These are phyloP conservation scores for Silene latifolia DNA, from an alignment of 148 eudicot species.

Conservation along the genomic window DNA sequence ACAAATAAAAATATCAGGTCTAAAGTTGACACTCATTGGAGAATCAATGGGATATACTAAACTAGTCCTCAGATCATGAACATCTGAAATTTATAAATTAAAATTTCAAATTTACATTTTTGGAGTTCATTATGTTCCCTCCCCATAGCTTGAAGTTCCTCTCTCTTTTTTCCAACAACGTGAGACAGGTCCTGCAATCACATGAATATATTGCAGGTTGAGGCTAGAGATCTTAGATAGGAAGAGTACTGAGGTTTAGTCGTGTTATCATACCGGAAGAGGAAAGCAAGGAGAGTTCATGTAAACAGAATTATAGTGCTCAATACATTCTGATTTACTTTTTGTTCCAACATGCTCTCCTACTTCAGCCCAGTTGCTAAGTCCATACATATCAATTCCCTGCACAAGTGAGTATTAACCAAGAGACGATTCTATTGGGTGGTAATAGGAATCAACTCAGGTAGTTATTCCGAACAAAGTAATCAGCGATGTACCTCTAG, in stretches of 20 bases:
- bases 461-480: neutral
- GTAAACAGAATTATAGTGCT: constrained; percentile 65
- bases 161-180: constrained; percentile 88
- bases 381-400: constrained; percentile 94
- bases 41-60: neutral
- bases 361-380: constrained; percentile 83
- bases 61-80: constrained; percentile 4
- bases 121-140: constrained; percentile 58
- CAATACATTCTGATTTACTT: constrained; percentile 77
- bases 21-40: neutral
- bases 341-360: constrained; percentile 98
- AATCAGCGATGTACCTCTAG: constrained; percentile 59
- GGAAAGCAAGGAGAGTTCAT: constrained; percentile 96
- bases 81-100: neutral
- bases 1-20: neutral
- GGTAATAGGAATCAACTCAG: neutral
- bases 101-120: constrained; percentile 46
- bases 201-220: constrained; percentile 5
- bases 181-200: constrained; percentile 79
- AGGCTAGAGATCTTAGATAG: constrained; percentile 4
- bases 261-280: constrained; percentile 71
- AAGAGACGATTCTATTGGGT: constrained; percentile 10
- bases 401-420: constrained; percentile 21
- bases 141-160: constrained; percentile 96
- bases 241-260: neutral